These are phyloP conservation scores for Eucalyptus tenuipes DNA, from an alignment of 345 rosid species.

Conservation along the genomic window DNA sequence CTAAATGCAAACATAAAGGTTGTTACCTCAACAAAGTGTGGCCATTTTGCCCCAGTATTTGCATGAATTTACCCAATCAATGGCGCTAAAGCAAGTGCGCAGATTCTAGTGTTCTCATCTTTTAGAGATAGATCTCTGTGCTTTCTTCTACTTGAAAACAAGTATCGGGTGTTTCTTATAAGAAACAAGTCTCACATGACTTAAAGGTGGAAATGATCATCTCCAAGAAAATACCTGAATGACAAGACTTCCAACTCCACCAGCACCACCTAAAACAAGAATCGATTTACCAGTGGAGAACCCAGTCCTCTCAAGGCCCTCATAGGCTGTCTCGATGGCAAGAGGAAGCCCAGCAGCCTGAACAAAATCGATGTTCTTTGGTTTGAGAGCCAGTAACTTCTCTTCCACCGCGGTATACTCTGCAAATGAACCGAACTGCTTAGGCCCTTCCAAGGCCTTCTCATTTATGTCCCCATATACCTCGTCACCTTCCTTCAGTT, in stretches of 20 bases:
- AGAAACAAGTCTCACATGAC: background rate
- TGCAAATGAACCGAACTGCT: conserved; percentile 77
- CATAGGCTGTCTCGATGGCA: conserved; percentile 76
- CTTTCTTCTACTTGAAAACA: background rate
- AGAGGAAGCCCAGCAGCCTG: conserved; percentile 91
- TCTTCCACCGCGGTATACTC: conserved; percentile 87
- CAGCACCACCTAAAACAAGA: conserved; percentile 81
- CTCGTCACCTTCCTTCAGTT: conserved; percentile 73
- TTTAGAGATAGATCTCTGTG: background rate
- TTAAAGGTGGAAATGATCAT: background rate
- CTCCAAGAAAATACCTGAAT: conserved; percentile 51
- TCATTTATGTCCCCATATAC: conserved; percentile 86
- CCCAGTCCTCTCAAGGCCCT: conserved; percentile 72
- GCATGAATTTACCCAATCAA: background rate
- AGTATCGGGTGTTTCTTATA: background rate
- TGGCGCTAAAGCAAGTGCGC: background rate
- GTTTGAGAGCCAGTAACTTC: conserved; percentile 73
- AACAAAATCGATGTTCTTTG: conserved; percentile 65
- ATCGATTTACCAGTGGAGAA: conserved; percentile 76
- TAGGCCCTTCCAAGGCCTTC: conserved; percentile 89
- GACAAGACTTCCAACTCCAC: conserved; percentile 94
- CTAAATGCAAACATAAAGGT: background rate
- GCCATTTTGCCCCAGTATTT: background rate
- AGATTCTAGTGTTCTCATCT: background rate
- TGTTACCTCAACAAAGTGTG: background rate